Percentiles rank a stretch among this genome's conserved stretches.
Evolutionary conservation across 2,329 filamentous ascomycete genomes (phyloP).

Genomic region (Dactylellina cionopaga): DNA sequence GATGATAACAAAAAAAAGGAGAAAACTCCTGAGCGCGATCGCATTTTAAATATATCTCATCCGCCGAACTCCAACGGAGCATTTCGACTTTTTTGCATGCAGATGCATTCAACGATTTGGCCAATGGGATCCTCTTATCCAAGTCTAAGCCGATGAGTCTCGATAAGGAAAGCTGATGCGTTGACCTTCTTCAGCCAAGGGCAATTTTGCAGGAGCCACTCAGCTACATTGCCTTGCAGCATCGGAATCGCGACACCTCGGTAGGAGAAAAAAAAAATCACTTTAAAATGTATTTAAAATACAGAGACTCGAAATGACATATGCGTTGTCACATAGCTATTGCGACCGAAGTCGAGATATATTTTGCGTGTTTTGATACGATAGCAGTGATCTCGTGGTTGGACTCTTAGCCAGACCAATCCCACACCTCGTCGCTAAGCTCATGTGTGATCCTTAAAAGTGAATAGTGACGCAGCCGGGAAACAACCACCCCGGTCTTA

Average conservation of each 20-base stretch:
- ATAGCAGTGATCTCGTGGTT: too few species aligned
- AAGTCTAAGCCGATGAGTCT: conserved; percentile 41
- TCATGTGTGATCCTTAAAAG: too few species aligned
- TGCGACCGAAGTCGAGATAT: too few species aligned
- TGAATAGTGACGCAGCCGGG: too few species aligned
- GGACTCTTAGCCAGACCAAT: too few species aligned
- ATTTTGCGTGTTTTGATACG: too few species aligned
- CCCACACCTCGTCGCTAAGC: too few species aligned
- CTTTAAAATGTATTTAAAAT: too few species aligned
- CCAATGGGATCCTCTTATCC: conserved; percentile 37
- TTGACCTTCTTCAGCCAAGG: conserved; percentile 13
- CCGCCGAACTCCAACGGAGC: conserved; percentile 21
- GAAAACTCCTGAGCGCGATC: conserved; percentile 23
- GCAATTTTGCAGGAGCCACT: conserved; percentile 12
- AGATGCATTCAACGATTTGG: conserved; percentile 6
- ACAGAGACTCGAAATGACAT: too few species aligned
- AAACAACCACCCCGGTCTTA: too few species aligned
- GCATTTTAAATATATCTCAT: conserved; percentile 43
- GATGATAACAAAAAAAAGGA: conserved; percentile 16
- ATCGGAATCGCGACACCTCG: conserved; percentile 16
- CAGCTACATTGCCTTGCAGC: conserved; percentile 25
- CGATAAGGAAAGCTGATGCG: conserved; percentile 27
- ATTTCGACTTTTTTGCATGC: conserved; percentile 18
- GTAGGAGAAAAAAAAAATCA: too few species aligned
- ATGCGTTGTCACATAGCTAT: too few species aligned